Evolutionary conservation across 169 alveolate species (phyloP).

Genomic region (Cryptosporidium meleagridis): DNA sequence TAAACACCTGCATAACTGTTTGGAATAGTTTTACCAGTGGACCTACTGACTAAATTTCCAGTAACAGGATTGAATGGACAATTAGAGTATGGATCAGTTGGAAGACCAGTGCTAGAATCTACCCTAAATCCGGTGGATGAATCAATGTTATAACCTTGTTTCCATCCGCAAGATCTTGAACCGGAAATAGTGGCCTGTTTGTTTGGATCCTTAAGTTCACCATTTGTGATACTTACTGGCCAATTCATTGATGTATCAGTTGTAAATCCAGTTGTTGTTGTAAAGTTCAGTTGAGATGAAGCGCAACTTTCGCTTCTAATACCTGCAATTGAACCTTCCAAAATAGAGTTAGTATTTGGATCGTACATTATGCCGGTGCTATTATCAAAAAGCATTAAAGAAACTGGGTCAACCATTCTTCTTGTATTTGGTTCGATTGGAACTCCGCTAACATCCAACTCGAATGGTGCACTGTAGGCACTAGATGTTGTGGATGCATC

Average conservation of each 20-base stretch:
- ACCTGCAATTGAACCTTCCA: constrained; percentile 51
- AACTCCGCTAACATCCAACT: constrained; percentile 34
- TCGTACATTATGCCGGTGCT: constrained; percentile 7
- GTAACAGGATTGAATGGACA: constrained; percentile 39
- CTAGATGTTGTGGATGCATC: not conserved
- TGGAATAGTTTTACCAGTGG: constrained; percentile 4
- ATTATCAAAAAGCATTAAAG: constrained; percentile 29
- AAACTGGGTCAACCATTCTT: constrained; percentile 23
- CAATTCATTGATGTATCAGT: constrained; percentile 24
- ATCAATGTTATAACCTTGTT: constrained; percentile 21
- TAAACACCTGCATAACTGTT: constrained; percentile 46
- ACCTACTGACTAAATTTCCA: constrained; percentile 35
- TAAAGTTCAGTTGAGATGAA: not conserved
- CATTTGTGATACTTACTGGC: constrained; percentile 14
- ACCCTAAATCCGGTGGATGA: constrained; percentile 39
- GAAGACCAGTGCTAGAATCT: constrained; percentile 35
- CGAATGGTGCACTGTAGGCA: constrained; percentile 30
- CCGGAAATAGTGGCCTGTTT: not conserved
- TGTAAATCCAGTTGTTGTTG: constrained; percentile 3
- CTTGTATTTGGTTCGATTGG: constrained; percentile 54
- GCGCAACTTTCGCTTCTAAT: constrained; percentile 1
- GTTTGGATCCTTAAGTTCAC: constrained; percentile 35
- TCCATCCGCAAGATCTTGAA: constrained; percentile 51
- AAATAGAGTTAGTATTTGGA: not conserved
- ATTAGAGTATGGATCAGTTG: constrained; percentile 49